Base-by-base conservation (phyloP, 257 asterid species). In the Forsythia suspensa region DNA sequence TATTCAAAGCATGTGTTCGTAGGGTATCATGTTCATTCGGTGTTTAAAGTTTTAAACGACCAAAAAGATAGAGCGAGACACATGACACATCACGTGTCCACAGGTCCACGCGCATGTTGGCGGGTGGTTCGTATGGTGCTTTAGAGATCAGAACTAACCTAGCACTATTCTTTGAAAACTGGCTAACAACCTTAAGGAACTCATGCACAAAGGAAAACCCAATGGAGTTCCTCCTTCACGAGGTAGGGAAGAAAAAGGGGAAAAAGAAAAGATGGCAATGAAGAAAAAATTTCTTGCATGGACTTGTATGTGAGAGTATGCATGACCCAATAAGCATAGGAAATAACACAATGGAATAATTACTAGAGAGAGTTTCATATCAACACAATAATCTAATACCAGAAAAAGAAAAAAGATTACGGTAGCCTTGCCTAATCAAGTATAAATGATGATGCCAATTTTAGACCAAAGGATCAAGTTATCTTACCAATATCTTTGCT, bases 401-500 rank as follows among this genome's bases (percentile, higher is more conserved):
- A 69, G 41, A 39, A 46, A 80, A 59, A 3, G 24, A 24, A 24
- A 24, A 24, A 24, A 24, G 24, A 24, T 24, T 24, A 24, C 24
- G 24, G 24, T 24, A 24, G 24, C 24, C 24, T 8, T 43, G 48
- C 48, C 48, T 2, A 13, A 43, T 8, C 2, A 1, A 9, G 3
- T 43, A 43, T 43, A 46, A 73, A 8, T 43, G 72, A 76, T 41
- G 36, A 71, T 70, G 21, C 24, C 73, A 61, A 38, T 57, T 68
- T 37, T 5, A 70, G 66, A 74, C 4, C 77, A 71, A 68, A 70
- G 59, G 59, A 68, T n/a, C 65, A 55, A 63, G 83, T 38, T 51
- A 80, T 81, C 84, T 82, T 91, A 96, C 99, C 96, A 96, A 72
- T 81, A 96, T 89, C 98, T 90, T n/a, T n/a, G 88, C 97, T 94